phyloP scores from a whole-genome alignment of 805 yeast species.

The Danielia reshetovae region DNA sequence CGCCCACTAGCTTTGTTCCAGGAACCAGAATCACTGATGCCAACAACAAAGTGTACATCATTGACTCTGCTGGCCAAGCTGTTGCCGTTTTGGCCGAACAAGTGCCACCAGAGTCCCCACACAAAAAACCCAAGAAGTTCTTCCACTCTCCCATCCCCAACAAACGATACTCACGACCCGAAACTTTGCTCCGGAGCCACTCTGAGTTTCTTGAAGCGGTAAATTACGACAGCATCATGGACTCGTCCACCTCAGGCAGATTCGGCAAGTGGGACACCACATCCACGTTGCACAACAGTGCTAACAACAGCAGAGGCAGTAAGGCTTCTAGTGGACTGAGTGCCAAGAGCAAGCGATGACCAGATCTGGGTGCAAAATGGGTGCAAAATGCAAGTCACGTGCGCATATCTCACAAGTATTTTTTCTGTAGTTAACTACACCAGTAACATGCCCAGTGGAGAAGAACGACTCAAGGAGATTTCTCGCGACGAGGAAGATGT shows the following conservation, averaged over 20 bases:
- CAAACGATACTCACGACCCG: neutral
- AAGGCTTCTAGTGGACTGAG: no score
- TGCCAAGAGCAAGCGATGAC: slow-evolving; percentile 1
- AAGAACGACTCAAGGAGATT: slow-evolving; percentile 6
- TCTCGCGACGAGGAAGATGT: slow-evolving; percentile 4
- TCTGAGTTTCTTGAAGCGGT: slow-evolving; percentile 20
- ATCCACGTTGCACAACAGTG: slow-evolving; percentile 3
- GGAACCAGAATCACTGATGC: slow-evolving; percentile 1
- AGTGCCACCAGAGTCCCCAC: neutral
- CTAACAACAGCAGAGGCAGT: slow-evolving; percentile 3
- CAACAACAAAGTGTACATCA: neutral
- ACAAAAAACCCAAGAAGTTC: neutral
- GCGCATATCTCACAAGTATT: neutral
- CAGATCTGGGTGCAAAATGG: neutral
- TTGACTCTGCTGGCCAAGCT: slow-evolving; percentile 1
- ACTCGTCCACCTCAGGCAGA: slow-evolving; percentile 7
- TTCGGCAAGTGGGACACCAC: slow-evolving; percentile 15
- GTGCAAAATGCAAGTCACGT: neutral
- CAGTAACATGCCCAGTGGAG: neutral
- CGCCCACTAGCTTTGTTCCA: neutral
- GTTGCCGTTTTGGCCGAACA: neutral
- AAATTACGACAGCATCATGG: slow-evolving; percentile 16
- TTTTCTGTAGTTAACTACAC: neutral
- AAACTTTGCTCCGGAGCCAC: slow-evolving; percentile 11
- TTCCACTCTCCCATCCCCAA: slow-evolving; percentile 1